Base-by-base conservation (phyloP, 1,284 basidiomycete species). In the Apiotrichum gracile region DNA sequence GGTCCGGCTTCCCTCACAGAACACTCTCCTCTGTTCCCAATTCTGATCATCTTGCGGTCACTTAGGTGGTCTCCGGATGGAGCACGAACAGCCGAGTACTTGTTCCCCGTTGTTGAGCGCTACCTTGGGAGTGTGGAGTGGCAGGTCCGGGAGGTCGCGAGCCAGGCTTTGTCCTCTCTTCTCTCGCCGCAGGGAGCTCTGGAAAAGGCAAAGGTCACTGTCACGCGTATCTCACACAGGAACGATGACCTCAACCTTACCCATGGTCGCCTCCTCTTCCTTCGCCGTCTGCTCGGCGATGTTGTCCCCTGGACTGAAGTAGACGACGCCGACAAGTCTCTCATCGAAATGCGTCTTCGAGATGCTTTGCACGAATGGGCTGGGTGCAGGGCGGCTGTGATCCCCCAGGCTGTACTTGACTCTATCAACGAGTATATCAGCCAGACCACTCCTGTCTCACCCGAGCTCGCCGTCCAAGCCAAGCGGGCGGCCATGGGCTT, bases 11-110 rank as follows among this genome's bases (percentile, higher is more conserved):
- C 19, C 3, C 48, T 61, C 1, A 51, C 47, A 7, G 52, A 61
- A 40, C 72, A 74, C 55, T 67, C 69, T 3, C 67, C 70, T 0
- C 54, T 74, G 21, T 72, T 74, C 57, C 70, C 72, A 0, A 67
- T 72, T 39, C 52, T 74, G 33, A 72, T 72, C 59, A 71, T 74
- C 42, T 37, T 74, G 17, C 61, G 72, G 17, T 69, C 66, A 48
- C 54, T 74, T 14, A 54, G 63, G 21, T 71, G 66, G 64, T 63
- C 64, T 2, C 51, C 60, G 0, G 58, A 60, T 0, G 61, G 57
- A 6, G 53, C 45, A 7, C 56, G 55, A 3, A 45, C 71, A 9
- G 65, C 67, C 33, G 54, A 61, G 7, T 24, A 41, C 10, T 47
- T 71, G 24, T 49, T 50, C 22, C 33, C 35, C 10, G 60, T 56